phyloP scores from a whole-genome alignment of 2,329 filamentous ascomycete species.

The Neofusicoccum kwambonambiense region DNA sequence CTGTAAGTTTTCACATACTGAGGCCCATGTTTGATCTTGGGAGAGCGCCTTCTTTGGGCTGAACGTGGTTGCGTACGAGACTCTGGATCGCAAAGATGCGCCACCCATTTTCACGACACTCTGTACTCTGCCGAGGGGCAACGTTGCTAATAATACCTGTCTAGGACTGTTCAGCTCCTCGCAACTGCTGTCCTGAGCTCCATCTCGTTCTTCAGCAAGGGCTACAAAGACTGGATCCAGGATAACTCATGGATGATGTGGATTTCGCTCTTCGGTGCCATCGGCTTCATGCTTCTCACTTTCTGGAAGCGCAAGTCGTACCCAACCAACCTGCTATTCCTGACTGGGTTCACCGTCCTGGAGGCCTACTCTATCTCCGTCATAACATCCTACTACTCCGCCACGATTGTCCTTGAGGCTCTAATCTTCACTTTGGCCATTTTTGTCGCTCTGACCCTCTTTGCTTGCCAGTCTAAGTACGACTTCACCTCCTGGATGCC shows the following conservation, averaged over 20 bases:
- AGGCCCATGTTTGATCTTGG: background rate
- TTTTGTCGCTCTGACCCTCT: constrained; percentile 66
- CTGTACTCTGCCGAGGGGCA: constrained; percentile 32
- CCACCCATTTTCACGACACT: background rate
- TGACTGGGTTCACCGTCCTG: constrained; percentile 82
- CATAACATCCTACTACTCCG: constrained; percentile 86
- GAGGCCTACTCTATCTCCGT: constrained; percentile 94
- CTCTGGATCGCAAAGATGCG: background rate
- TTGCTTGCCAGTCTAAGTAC: constrained; percentile 96
- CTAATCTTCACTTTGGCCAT: constrained; percentile 76
- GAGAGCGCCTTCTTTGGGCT: background rate
- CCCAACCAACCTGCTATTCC: constrained; percentile 90
- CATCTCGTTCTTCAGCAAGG: constrained; percentile 77
- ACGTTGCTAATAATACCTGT: background rate
- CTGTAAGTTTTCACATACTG: constrained; percentile 52
- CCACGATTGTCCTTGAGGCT: constrained; percentile 81
- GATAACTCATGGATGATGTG: constrained; percentile 80
- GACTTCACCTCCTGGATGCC: constrained; percentile 98
- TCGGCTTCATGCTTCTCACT: constrained; percentile 81
- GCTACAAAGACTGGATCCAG: constrained; percentile 87
- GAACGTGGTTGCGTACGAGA: background rate
- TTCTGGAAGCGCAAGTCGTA: constrained; percentile 97
- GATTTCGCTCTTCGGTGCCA: constrained; percentile 77
- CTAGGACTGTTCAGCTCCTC: constrained; percentile 77
- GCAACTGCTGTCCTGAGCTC: constrained; percentile 77